phyloP scores from a whole-genome alignment of 129 eudicot species.

The Ambrosia trifida region DNA sequence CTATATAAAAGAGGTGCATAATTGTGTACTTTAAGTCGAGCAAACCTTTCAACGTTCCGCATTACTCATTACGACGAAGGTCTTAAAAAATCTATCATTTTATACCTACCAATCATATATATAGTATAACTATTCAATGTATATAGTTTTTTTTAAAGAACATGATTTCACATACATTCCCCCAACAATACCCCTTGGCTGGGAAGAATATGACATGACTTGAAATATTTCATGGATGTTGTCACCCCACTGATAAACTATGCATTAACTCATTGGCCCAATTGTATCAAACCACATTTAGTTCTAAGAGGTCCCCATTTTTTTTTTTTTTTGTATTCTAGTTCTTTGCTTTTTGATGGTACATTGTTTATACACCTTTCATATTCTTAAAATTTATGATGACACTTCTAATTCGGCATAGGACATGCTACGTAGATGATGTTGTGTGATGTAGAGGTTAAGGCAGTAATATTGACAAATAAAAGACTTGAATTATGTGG shows the following conservation, averaged over 20 bases:
- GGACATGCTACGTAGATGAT: not conserved
- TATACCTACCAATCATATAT: too few species aligned
- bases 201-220: not conserved
- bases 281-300: not conserved
- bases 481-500: too few species aligned
- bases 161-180: not conserved
- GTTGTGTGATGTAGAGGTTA: not conserved
- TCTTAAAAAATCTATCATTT: too few species aligned
- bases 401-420: not conserved
- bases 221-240: not conserved
- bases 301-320: not conserved
- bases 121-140: not conserved
- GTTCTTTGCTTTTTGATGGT: not conserved
- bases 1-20: not conserved
- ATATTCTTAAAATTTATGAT: not conserved
- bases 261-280: constrained; percentile 6
- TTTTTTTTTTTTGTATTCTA: not conserved
- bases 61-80: too few species aligned
- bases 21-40: too few species aligned
- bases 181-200: not conserved
- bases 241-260: constrained; percentile 4
- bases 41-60: too few species aligned
- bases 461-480: not conserved
- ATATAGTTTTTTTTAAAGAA: not conserved
- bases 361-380: not conserved